Percentiles rank a stretch among this genome's conserved stretches.
These are phyloP conservation scores for Saccharomycopsis sp. DNA, from an alignment of 805 yeast species.

Conservation along the genomic window DNA sequence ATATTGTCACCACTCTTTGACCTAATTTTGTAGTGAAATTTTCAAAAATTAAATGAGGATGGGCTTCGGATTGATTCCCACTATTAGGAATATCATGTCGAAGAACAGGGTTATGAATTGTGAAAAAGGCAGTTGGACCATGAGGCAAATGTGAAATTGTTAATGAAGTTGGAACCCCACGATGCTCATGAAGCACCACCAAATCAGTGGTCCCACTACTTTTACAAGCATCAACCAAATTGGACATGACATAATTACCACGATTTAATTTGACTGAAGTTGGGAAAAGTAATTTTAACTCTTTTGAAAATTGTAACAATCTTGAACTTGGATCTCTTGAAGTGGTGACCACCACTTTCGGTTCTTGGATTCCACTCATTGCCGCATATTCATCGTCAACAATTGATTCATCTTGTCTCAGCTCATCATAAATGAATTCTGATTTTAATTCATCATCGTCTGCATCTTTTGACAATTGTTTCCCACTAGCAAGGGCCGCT, in stretches of 20 bases:
- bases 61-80: slow-evolving; percentile 84
- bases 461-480: slow-evolving; percentile 78
- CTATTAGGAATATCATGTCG: slow-evolving; percentile 84
- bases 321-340: slow-evolving; percentile 84
- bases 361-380: slow-evolving; percentile 80
- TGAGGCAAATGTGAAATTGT: slow-evolving; percentile 95
- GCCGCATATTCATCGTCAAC: slow-evolving; percentile 91
- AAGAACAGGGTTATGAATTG: slow-evolving; percentile 86
- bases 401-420: slow-evolving; percentile 36
- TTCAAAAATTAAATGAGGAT: slow-evolving; percentile 91
- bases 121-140: slow-evolving; percentile 93
- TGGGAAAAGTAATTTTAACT: slow-evolving; percentile 81
- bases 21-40: slow-evolving; percentile 79
- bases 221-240: slow-evolving; percentile 74
- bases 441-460: slow-evolving; percentile 81
- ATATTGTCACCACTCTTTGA: slow-evolving; percentile 62
- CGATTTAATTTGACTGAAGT: slow-evolving; percentile 82
- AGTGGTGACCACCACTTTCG: slow-evolving; percentile 86
- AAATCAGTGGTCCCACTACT: slow-evolving; percentile 76
- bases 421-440: slow-evolving; percentile 81
- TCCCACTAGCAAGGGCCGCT: slow-evolving; percentile 85
- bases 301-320: slow-evolving; percentile 86
- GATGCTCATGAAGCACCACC: slow-evolving; percentile 83
- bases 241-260: slow-evolving; percentile 84
- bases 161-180: slow-evolving; percentile 95